Evolutionary conservation across 1,284 basidiomycete genomes (phyloP), one percentile per base, ranked within the genome.

Genomic region (Takashimella tepidaria): DNA sequence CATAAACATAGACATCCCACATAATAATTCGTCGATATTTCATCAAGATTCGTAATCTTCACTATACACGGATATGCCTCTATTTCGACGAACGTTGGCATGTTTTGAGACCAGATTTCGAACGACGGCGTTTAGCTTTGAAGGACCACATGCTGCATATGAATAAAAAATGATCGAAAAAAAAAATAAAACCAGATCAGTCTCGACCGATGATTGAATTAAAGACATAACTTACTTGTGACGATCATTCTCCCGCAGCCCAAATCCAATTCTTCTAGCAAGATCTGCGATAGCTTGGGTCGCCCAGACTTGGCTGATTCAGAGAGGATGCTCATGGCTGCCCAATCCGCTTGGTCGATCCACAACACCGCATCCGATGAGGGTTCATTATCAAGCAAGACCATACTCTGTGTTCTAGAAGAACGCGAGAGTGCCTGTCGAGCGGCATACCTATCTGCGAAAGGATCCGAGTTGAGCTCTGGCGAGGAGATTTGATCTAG

Each of bases 241-340:
- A 89, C 86, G 43, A 85, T 77, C 45, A 87, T 69, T 10, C 81
- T 74, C 4, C 85, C 87, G 58, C 77, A 68, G 3, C 84, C 78
- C 5, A 62, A 58, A 47, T 81, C 78, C 4, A 86, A 80, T 69
- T 89, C 88, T 51, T 87, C 84, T 12, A 79, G 78, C 16, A 90
- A 68, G 45, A 89, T 82, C 46, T 79, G 75, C 47, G 83, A 81
- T 46, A 89, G 69, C 61, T 82, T 84, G n/a, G 89, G 89, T 63
- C 84, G 83, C 0, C 89, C 89, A 1, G 83, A 81, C 43, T 83
- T 78, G 10, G 85, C 85, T 52, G 83, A 78, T 72, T 90, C 88
- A 8, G 85, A 80, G 41, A 91, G 77, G 16, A 82, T 67, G 21
- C 78, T 78, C 59, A 89, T 79, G 58, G 90, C 88, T 11, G 78